Percentiles rank a stretch among this genome's conserved stretches.
Conservation (phyloP, 2,329 filamentous ascomycete species). For the Trichoderma arundinaceum region DNA sequence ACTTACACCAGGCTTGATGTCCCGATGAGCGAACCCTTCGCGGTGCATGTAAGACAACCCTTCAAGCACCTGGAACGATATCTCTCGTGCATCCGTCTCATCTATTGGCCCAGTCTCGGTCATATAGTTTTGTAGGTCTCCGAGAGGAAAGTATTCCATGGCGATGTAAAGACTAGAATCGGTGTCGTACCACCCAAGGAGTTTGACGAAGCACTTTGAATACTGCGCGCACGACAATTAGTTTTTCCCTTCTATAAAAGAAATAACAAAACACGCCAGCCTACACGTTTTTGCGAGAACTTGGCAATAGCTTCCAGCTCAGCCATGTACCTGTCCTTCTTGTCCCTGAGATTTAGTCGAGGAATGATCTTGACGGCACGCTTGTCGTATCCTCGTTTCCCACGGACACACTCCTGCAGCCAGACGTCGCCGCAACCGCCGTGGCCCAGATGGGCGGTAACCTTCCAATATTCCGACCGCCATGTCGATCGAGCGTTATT, state of each 20-base stretch:
- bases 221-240: slow-evolving; percentile 32
- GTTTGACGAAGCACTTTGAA: slow-evolving; percentile 37
- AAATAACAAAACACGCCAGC: neutral
- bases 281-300: slow-evolving; percentile 37
- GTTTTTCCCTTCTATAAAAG: neutral
- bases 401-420: slow-evolving; percentile 31
- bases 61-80: slow-evolving; percentile 35
- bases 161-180: slow-evolving; percentile 34
- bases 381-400: slow-evolving; percentile 8
- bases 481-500: slow-evolving; percentile 27
- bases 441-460: slow-evolving; percentile 30
- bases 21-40: slow-evolving; percentile 36
- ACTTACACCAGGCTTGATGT: slow-evolving; percentile 37
- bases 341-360: slow-evolving; percentile 16
- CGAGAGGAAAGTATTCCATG: slow-evolving; percentile 38
- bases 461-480: slow-evolving; percentile 33
- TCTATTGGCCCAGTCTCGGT: slow-evolving; percentile 21
- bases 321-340: slow-evolving; percentile 29
- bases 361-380: slow-evolving; percentile 36
- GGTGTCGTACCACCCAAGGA: slow-evolving; percentile 37
- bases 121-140: slow-evolving; percentile 36
- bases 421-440: slow-evolving; percentile 34
- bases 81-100: slow-evolving; percentile 34
- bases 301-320: slow-evolving; percentile 37
- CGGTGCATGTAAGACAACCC: slow-evolving; percentile 36